phyloP scores from a whole-genome alignment of 805 yeast species.

The Hanseniaspora mollemarum region DNA sequence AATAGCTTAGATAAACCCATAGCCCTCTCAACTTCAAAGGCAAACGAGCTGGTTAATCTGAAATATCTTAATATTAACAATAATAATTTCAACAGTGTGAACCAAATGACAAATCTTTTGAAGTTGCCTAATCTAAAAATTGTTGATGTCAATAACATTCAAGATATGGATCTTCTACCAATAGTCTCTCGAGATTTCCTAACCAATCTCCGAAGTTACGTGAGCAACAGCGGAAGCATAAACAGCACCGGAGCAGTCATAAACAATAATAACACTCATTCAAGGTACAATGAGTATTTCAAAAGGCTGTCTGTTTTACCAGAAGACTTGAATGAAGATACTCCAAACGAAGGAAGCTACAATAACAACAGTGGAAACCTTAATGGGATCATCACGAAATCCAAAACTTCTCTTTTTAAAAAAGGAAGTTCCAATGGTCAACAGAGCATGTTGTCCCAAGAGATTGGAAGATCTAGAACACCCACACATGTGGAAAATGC shows the following conservation, averaged over 20 bases:
- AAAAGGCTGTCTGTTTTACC: conserved; percentile 53
- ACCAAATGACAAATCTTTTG: conserved; percentile 44
- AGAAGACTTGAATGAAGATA: conserved; percentile 31
- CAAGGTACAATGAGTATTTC: conserved; percentile 51
- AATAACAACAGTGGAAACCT: background rate
- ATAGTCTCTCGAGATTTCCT: conserved; percentile 26
- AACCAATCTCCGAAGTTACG: conserved; percentile 5
- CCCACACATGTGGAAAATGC: background rate
- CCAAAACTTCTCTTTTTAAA: conserved; percentile 13
- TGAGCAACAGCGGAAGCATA: conserved; percentile 18
- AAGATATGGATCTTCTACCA: conserved; percentile 36
- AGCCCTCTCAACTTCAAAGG: conserved; percentile 36
- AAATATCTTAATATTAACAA: conserved; percentile 51
- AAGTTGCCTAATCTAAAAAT: conserved; percentile 43
- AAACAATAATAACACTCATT: conserved; percentile 28
- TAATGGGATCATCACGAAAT: background rate
- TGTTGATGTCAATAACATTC: conserved; percentile 45
- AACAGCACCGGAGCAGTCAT: conserved; percentile 23
- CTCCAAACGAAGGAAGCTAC: background rate
- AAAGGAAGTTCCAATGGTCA: background rate
- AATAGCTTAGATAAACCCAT: conserved; percentile 35
- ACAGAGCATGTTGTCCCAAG: conserved; percentile 1
- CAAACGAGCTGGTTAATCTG: conserved; percentile 34
- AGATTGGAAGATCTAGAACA: conserved; percentile 15
- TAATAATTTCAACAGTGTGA: conserved; percentile 37